These are phyloP conservation scores for Calamus simplicifolius DNA, from an alignment of 176 grass and related monocot species.

Conservation along the genomic window DNA sequence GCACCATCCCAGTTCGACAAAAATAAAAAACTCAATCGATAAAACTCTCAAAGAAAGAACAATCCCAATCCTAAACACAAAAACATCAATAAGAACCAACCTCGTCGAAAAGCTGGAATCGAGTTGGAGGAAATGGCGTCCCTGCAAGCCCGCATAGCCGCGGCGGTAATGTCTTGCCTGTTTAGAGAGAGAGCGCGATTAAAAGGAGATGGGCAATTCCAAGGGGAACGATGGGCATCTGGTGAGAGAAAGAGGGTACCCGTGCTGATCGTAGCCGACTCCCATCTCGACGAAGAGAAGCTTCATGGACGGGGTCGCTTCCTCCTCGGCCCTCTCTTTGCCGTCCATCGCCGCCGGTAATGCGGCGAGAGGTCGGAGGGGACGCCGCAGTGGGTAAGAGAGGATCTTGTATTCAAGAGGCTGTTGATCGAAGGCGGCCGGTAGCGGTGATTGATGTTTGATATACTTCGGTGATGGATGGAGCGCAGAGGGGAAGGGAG, in stretches of 20 bases:
- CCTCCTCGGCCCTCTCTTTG: not conserved
- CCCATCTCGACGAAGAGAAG: constrained; percentile 98
- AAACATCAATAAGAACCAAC: constrained; percentile 14
- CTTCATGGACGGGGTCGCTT: constrained; percentile 28
- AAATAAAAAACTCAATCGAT: no score
- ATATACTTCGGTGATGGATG: no score
- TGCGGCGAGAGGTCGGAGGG: not conserved
- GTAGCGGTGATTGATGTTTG: no score
- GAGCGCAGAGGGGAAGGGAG: no score
- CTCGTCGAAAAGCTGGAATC: constrained; percentile 86
- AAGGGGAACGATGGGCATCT: not conserved
- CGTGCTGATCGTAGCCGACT: constrained; percentile 96
- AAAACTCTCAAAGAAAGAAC: not conserved
- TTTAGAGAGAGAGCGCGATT: not conserved
- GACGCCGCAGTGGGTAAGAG: not conserved
- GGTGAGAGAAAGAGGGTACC: constrained; percentile 15
- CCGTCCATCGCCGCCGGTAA: constrained; percentile 5
- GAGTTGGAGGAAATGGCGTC: constrained; percentile 96
- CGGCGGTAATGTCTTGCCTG: constrained; percentile 75
- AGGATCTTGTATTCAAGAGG: not conserved
- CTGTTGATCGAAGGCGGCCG: no score
- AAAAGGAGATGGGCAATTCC: not conserved
- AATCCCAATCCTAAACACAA: not conserved
- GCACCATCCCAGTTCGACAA: not conserved
- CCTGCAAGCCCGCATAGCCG: constrained; percentile 80